A percentile compares a stretch with the other conserved stretches of the same genome.
phyloP scores from a whole-genome alignment of 345 rosid genomes.

The Syzygium jambos region DNA sequence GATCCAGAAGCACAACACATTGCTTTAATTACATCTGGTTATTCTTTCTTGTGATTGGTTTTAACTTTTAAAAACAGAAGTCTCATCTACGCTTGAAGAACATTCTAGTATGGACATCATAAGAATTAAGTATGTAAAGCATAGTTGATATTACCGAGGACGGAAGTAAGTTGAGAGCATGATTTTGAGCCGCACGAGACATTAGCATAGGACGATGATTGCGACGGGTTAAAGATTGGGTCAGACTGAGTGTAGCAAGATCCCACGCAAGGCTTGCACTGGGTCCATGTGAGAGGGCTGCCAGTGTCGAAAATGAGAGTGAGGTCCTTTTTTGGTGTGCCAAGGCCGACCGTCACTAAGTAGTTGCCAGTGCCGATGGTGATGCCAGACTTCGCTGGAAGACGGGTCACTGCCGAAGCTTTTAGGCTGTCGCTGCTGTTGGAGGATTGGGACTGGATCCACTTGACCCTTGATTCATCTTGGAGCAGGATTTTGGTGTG shows the following conservation, averaged over 20 bases:
- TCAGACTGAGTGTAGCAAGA: conserved; percentile 9
- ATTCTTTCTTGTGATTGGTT: neutral
- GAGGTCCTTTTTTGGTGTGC: conserved; percentile 1
- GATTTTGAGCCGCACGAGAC: neutral
- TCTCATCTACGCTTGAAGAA: neutral
- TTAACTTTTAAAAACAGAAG: neutral
- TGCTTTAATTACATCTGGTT: too few species aligned
- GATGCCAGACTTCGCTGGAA: neutral
- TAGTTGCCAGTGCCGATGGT: conserved; percentile 4
- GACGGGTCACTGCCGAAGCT: neutral
- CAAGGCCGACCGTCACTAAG: conserved; percentile 6
- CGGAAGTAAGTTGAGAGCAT: neutral
- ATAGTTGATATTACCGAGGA: neutral
- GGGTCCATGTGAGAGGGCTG: conserved; percentile 24
- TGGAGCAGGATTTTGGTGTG: neutral
- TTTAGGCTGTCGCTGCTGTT: neutral
- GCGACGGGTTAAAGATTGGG: conserved; percentile 8
- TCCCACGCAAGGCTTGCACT: conserved; percentile 13
- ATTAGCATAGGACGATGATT: conserved; percentile 8
- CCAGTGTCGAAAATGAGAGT: conserved; percentile 16
- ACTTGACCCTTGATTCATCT: neutral
- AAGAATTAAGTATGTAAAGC: neutral
- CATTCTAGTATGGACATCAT: neutral
- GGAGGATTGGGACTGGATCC: neutral
- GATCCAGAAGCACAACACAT: neutral